Conservation (phyloP, 768 basidiomycete genomes). For the Tylopilus plumbeoviolaceoides region DNA sequence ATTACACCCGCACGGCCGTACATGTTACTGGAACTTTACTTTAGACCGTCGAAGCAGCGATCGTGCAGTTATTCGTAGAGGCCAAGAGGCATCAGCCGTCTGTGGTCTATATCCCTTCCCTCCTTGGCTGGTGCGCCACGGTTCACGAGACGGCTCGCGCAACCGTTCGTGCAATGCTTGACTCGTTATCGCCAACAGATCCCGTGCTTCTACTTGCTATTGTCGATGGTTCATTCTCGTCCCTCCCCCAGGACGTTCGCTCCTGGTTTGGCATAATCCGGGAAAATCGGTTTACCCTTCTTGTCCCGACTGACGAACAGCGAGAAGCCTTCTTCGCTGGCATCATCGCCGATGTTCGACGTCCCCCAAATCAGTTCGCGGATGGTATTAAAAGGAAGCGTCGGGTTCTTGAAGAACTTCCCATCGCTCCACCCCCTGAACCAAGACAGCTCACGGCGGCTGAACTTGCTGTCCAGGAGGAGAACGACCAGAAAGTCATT, state of each 20-base stretch:
- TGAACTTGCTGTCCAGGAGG: slow-evolving; percentile 78
- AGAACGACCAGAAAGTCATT: slow-evolving; percentile 73
- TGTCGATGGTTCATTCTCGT: slow-evolving; percentile 68
- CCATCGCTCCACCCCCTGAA: slow-evolving; percentile 85
- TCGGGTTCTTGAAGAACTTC: slow-evolving; percentile 80
- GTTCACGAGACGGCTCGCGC: slow-evolving; percentile 80
- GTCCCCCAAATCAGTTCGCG: slow-evolving; percentile 83
- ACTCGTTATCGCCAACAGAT: slow-evolving; percentile 86
- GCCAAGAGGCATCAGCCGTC: slow-evolving; percentile 97
- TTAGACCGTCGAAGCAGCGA: slow-evolving; percentile 85
- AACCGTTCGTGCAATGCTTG: slow-evolving; percentile 87
- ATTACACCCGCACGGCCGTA: neutral
- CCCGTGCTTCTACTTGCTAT: slow-evolving; percentile 91
- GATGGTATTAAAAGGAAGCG: slow-evolving; percentile 83
- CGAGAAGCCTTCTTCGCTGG: slow-evolving; percentile 73
- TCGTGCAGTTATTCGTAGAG: slow-evolving; percentile 94
- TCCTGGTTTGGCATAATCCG: slow-evolving; percentile 84
- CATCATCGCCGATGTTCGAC: slow-evolving; percentile 61
- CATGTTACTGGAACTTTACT: slow-evolving; percentile 2
- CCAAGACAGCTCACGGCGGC: slow-evolving; percentile 77
- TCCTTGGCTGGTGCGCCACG: slow-evolving; percentile 80
- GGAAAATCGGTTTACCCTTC: slow-evolving; percentile 70
- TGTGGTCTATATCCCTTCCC: slow-evolving; percentile 90
- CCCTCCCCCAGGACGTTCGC: slow-evolving; percentile 77
- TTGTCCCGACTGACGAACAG: slow-evolving; percentile 47